Percentiles rank a stretch among this genome's conserved stretches.
Evolutionary conservation across 208 protist genomes (phyloP).

Genomic region (Sergeia podlipaevii): DNA sequence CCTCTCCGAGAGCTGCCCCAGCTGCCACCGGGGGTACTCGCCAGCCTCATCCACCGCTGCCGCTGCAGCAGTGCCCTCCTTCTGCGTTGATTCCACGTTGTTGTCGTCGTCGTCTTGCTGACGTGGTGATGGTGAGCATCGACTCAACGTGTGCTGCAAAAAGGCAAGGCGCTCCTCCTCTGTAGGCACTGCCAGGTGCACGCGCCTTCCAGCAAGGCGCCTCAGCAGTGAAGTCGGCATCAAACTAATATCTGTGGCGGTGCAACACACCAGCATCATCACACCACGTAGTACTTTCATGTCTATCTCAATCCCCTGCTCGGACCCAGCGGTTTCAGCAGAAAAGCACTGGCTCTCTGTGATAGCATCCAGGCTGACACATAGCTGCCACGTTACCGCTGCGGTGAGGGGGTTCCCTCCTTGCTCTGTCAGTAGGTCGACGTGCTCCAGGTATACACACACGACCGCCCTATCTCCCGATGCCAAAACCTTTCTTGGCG

Average conservation of each 20-base stretch:
- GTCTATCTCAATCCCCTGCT: not conserved
- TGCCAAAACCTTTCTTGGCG: constrained; percentile 4
- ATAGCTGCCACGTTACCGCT: constrained; percentile 43
- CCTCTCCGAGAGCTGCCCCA: constrained; percentile 11
- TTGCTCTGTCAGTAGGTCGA: constrained; percentile 43
- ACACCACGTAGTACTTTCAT: constrained; percentile 1
- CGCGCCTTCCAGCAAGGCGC: constrained; percentile 14
- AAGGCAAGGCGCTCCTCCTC: constrained; percentile 20
- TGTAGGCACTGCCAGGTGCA: constrained; percentile 20
- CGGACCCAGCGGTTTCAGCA: not conserved
- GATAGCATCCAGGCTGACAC: constrained; percentile 36
- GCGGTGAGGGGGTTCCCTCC: constrained; percentile 24
- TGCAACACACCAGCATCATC: constrained; percentile 4
- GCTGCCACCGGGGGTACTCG: not conserved
- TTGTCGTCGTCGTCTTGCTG: constrained; percentile 9
- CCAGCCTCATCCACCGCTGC: constrained; percentile 8
- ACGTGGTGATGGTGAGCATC: constrained; percentile 8
- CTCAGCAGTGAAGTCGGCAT: constrained; percentile 16
- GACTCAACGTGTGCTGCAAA: constrained; percentile 5
- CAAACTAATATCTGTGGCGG: constrained; percentile 8
- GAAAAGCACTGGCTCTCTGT: not conserved
- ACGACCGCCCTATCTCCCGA: constrained; percentile 21
- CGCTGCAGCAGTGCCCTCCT: not conserved
- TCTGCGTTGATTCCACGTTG: not conserved
- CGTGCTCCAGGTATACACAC: constrained; percentile 30